Evolutionary conservation across 164 flowering plant genomes (phyloP).

Genomic region (Pachysandra terminalis): DNA sequence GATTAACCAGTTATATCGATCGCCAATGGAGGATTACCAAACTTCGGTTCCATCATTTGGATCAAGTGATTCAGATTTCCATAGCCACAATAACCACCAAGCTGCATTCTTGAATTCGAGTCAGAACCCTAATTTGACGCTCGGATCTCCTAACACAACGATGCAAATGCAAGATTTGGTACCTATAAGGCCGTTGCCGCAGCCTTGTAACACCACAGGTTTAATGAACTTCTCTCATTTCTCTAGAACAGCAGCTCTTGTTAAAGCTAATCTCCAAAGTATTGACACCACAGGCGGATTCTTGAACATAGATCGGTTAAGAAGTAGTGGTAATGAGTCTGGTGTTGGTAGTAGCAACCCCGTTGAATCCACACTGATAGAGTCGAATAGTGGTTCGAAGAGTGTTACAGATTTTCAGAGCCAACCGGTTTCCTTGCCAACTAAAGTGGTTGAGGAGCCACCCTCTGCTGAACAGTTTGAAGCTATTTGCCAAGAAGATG

Average conservation of each 20-base stretch:
- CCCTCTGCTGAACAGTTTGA: slow-evolving; percentile 24
- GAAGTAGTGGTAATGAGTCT: slow-evolving; percentile 30
- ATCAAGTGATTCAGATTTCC: slow-evolving; percentile 32
- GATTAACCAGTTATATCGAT: slow-evolving; percentile 21
- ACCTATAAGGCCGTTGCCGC: slow-evolving; percentile 9
- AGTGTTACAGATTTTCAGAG: slow-evolving; percentile 22
- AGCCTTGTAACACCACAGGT: slow-evolving; percentile 24
- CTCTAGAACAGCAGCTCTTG: slow-evolving; percentile 56
- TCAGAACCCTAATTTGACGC: slow-evolving; percentile 19
- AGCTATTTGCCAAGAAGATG: slow-evolving; percentile 25
- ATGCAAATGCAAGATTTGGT: slow-evolving; percentile 32
- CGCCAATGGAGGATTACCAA: slow-evolving; percentile 23
- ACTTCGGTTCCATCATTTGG: slow-evolving; percentile 29
- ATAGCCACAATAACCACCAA: slow-evolving; percentile 19
- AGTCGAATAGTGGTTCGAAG: slow-evolving; percentile 23
- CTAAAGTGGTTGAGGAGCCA: slow-evolving; percentile 25
- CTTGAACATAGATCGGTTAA: slow-evolving; percentile 27
- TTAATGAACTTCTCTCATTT: slow-evolving; percentile 74
- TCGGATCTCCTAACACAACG: slow-evolving; percentile 24
- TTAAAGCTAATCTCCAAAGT: slow-evolving; percentile 41
- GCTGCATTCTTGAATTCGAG: slow-evolving; percentile 21
- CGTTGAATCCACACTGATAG: slow-evolving; percentile 20
- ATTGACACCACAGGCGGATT: slow-evolving; percentile 16
- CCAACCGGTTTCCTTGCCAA: slow-evolving; percentile 17
- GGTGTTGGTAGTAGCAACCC: slow-evolving; percentile 22